These are phyloP conservation scores for Eryngium alpinum DNA, from an alignment of 140 eudicot genomes.

Conservation along the genomic window DNA sequence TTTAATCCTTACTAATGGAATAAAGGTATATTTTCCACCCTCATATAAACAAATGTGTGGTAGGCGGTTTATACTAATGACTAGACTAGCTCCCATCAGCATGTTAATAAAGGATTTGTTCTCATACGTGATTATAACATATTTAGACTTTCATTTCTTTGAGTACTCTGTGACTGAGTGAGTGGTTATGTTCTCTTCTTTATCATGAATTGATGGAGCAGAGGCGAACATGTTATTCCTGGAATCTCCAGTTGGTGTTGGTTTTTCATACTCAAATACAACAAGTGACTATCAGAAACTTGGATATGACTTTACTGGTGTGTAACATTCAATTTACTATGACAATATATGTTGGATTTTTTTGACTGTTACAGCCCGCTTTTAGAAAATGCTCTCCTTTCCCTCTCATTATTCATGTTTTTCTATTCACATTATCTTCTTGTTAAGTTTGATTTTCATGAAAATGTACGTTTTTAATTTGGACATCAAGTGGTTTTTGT, in stretches of 20 bases:
- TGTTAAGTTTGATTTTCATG: too few species aligned
- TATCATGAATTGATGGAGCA: conserved; percentile 34
- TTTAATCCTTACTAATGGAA: conserved; percentile 74
- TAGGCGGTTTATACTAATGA: neutral
- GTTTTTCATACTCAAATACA: conserved; percentile 87
- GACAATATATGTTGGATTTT: neutral
- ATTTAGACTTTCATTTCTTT: neutral
- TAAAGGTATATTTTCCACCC: conserved; percentile 35
- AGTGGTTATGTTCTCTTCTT: neutral
- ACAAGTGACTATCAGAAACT: conserved; percentile 67
- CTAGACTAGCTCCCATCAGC: conserved; percentile 6
- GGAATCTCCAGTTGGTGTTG: conserved; percentile 98
- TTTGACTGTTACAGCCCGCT: neutral
- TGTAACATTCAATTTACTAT: conserved; percentile 15
- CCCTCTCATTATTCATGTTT: too few species aligned
- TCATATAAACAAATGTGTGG: neutral
- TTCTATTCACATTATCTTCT: too few species aligned
- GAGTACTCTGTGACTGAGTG: too few species aligned
- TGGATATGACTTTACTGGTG: conserved; percentile 86
- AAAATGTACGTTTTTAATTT: too few species aligned
- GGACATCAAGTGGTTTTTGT: neutral
- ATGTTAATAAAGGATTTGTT: neutral
- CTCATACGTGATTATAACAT: neutral
- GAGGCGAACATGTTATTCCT: conserved; percentile 89
- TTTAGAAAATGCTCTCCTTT: too few species aligned